Conservation (phyloP, 2,329 filamentous ascomycete species). For the Nemania abortiva region DNA sequence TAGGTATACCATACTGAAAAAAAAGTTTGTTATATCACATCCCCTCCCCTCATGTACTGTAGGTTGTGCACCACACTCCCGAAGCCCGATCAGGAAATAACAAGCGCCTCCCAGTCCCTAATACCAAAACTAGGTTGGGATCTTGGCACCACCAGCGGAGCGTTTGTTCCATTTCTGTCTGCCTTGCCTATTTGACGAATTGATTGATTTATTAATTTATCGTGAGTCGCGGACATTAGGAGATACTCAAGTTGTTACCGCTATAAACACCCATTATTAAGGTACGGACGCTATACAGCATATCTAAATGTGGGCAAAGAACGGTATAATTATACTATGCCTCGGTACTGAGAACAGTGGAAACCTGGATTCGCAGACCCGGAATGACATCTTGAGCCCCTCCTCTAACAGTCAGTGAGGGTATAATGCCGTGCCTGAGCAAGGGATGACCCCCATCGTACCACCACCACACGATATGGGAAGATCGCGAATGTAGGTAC, state of each 20-base stretch:
- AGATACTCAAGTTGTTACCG: not conserved
- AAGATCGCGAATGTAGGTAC: conserved; percentile 23
- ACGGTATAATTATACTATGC: not conserved
- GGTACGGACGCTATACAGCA: not conserved
- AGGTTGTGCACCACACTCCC: conserved; percentile 13
- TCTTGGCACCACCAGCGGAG: conserved; percentile 26
- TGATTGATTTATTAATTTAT: not conserved
- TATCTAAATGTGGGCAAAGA: not conserved
- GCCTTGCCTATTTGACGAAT: not conserved
- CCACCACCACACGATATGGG: conserved; percentile 31
- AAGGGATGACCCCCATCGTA: conserved; percentile 28
- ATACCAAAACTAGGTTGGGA: not conserved
- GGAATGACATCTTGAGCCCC: not conserved
- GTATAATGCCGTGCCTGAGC: conserved; percentile 12
- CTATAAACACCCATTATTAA: conserved; percentile 6
- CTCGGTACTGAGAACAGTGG: not conserved
- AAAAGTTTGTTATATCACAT: conserved; percentile 7
- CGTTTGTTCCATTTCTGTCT: conserved; percentile 22
- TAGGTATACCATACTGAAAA: not conserved
- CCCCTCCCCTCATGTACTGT: conserved; percentile 9
- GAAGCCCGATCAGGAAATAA: conserved; percentile 31
- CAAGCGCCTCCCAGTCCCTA: conserved; percentile 26
- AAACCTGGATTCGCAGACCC: not conserved
- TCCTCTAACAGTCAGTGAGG: not conserved
- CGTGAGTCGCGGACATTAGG: not conserved